phyloP scores from a whole-genome alignment of 78 protist genomes.

The Dictyostelium firmibasis region DNA sequence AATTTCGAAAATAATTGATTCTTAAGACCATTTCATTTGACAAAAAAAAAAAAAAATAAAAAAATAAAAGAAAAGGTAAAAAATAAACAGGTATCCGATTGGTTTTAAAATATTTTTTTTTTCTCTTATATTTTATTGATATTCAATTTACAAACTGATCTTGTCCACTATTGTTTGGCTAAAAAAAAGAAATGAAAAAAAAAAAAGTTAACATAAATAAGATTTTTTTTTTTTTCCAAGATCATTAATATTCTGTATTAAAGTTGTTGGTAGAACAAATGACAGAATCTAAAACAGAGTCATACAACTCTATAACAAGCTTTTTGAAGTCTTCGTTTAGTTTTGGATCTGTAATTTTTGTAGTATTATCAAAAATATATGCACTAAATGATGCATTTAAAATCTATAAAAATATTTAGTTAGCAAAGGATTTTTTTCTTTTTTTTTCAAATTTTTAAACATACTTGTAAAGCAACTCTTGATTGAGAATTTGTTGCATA shows the following conservation, averaged over 20 bases:
- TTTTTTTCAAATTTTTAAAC: neutral
- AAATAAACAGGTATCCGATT: too few relatives aligned
- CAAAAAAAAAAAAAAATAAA: too few relatives aligned
- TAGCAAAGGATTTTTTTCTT: neutral
- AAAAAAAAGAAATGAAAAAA: neutral
- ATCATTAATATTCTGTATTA: neutral
- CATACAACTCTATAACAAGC: constrained; percentile 25
- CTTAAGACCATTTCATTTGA: too few relatives aligned
- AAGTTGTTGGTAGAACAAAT: constrained; percentile 55
- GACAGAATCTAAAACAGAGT: constrained; percentile 48
- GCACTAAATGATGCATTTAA: constrained; percentile 51
- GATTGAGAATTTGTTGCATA: constrained; percentile 34
- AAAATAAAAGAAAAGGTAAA: too few relatives aligned
- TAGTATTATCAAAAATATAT: constrained; percentile 34
- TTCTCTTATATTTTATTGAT: neutral
- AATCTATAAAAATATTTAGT: constrained; percentile 1
- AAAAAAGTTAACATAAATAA: neutral
- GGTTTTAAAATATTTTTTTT: too few relatives aligned
- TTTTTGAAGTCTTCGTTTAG: constrained; percentile 46
- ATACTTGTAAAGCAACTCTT: constrained; percentile 64
- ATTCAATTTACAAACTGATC: too few relatives aligned
- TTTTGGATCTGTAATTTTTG: neutral
- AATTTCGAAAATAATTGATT: too few relatives aligned
- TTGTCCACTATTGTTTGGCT: too few relatives aligned
- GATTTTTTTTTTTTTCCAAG: neutral